Evolutionary conservation across 139 green algal species (phyloP), one percentile per base, ranked within the genome.

Genomic region (Haematococcus sp.): DNA sequence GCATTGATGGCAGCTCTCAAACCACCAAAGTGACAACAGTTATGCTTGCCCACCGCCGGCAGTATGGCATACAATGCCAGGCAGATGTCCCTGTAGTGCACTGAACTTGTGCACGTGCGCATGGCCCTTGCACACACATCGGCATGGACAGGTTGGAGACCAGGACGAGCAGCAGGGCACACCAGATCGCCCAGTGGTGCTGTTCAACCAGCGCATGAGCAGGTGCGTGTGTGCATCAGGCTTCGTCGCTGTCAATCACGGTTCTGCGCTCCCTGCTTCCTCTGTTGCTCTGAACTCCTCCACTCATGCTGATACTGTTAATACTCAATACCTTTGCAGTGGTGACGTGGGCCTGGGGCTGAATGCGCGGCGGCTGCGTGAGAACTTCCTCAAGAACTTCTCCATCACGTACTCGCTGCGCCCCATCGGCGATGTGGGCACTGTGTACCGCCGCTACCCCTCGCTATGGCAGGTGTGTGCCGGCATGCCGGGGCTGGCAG

Each of bases 331-430:
- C 9, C 32, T 27, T 58, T 15, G 49, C 85, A 95, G 89, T 78
- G 94, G 93, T 16, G 95, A 99, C 59, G 93, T 97, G 43, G 95
- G 95, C 4, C 81, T 98, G 31, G 95, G 95, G 5, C 79, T 99
- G 49, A 98, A 94, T 70, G 85, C 95, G 43, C 86, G 95, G 25
- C 85, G 93, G 46, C 81, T 97, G 83, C 82, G 84, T 27, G 78
- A 93, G 22, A 67, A 79, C 17, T 97, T 97, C 79, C 77, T 94
- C n/a, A 74, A 73, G 17, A 78, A 75, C n/a, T 97, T 98, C 82
- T 79, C 73, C 43, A 85, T 90, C 23, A 91, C 88, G 44, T 99
- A 98, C 85, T 92, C 79, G 2, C 75, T 99, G 71, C 79, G 94
- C 13, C 95, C 95, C 15, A 86, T 98, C 33, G 76, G 70, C 4